Conservation (phyloP, 2,329 filamentous ascomycete species). For the Cadophora sp. region DNA sequence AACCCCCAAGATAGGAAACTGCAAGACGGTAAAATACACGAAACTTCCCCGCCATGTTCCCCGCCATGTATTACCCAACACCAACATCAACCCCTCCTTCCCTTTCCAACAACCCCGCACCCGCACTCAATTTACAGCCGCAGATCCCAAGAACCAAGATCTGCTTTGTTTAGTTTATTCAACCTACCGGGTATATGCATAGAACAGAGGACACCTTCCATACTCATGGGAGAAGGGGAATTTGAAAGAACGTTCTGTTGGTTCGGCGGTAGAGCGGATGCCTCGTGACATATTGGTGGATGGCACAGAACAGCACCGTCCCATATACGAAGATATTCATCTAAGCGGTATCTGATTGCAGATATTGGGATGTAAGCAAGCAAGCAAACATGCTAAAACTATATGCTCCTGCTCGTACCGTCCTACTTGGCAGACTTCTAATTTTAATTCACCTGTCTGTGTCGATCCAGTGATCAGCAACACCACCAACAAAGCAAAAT, state of each 20-base stretch:
- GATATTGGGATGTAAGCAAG: not conserved
- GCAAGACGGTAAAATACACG: not conserved
- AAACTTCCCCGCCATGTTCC: not conserved
- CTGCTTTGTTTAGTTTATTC: not conserved
- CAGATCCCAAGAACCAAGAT: not conserved
- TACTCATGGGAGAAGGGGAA: not conserved
- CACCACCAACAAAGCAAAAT: too few relatives aligned
- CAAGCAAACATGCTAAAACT: not conserved
- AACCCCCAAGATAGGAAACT: not conserved
- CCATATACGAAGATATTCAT: too few relatives aligned
- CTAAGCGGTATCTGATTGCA: not conserved
- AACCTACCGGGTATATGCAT: not conserved
- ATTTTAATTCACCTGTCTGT: not conserved
- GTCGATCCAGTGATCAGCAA: not conserved
- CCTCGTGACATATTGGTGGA: not conserved
- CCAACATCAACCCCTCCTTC: not conserved
- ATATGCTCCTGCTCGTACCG: too few relatives aligned
- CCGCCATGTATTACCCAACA: not conserved
- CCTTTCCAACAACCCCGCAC: not conserved
- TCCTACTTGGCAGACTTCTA: not conserved
- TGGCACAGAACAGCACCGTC: not conserved
- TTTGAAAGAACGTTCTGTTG: not conserved
- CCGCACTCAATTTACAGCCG: not conserved
- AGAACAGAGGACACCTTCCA: not conserved
- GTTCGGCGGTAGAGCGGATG: not conserved